Base-by-base conservation (phyloP, 2,329 filamentous ascomycete species). In the Fusarium clavum region DNA sequence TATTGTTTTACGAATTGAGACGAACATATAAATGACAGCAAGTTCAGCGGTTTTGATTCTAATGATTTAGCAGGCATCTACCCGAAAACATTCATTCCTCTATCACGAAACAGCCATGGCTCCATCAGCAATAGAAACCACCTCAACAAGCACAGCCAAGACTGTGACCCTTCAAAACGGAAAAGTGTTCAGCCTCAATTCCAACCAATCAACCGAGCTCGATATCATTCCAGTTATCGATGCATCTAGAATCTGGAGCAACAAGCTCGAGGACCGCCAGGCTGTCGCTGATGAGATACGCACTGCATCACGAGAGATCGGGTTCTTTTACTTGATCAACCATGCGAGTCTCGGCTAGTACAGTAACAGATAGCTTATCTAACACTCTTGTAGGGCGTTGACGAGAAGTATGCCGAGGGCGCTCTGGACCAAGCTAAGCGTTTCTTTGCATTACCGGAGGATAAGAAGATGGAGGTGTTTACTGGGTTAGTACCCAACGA, bases 401-500 rank as follows among this genome's bases (percentile, higher is more conserved):
- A 80, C 59, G 62, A 75, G 63, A 55, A 51, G 43, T 72, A 78
- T 64, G 67, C 76, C 20, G 69, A 76, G 22, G 64, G 61, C 0
- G 78, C 82, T 1, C 79, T 82, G 25, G 29, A 75, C 44, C 81
- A 83, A 58, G 79, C 80, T 1, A 78, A 80, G 29, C 73, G 76
- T 3, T 81, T 86, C 57, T 86, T 85, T 57, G 73, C 79, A 4
- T 71, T 84, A 4, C 78, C 82, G 0, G 73, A 80, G 8, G 79
- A 83, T 58, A 83, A 82, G 66, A 85, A 85, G 67, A 77, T 84
- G 61, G 79, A 84, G 41, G 83, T 85, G 4, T 82, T 82, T 68
- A 86, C 79, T 5, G 78, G 77, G 4, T 66, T 77, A 16, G 73
- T 81, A 0, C 77, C 77, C 1, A 77, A 76, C 22, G 79, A 81